Evolutionary conservation across 371 early-diverging fungal genomes (phyloP).

Genomic region (Zopfochytrium polystomum): DNA sequence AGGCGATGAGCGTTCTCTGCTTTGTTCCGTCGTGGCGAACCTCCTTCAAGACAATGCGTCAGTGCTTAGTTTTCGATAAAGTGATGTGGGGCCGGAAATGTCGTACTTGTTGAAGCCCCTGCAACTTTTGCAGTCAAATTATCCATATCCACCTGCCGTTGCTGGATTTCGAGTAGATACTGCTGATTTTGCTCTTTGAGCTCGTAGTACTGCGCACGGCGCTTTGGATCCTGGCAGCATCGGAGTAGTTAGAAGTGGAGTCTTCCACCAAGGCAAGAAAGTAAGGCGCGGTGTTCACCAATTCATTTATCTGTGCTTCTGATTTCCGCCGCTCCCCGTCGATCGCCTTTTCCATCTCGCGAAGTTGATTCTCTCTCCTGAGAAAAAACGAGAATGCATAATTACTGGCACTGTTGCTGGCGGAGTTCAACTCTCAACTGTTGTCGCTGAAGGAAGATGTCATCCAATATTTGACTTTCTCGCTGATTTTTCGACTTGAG

Average conservation of each 20-base stretch:
- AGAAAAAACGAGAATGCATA: not conserved
- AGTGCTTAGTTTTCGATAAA: not conserved
- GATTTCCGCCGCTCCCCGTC: constrained; percentile 39
- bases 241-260: not conserved
- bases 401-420: not conserved
- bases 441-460: constrained; percentile 49
- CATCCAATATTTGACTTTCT: constrained; percentile 43
- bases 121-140: constrained; percentile 24
- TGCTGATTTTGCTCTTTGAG: constrained; percentile 38
- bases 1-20: constrained; percentile 33
- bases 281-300: constrained; percentile 24
- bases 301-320: constrained; percentile 41
- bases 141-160: constrained; percentile 39
- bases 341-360: constrained; percentile 42
- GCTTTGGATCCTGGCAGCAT: constrained; percentile 31
- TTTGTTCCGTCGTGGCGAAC: constrained; percentile 39
- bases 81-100: not conserved
- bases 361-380: constrained; percentile 41
- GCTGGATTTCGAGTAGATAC: constrained; percentile 28
- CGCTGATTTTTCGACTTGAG: constrained; percentile 45
- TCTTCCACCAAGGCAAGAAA: not conserved
- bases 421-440: constrained; percentile 24
- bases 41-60: constrained; percentile 24
- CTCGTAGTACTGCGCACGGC: constrained; percentile 27
- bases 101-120: constrained; percentile 29